These are phyloP conservation scores for Alternaria panax DNA, from an alignment of 2,329 filamentous ascomycete genomes.

Conservation along the genomic window DNA sequence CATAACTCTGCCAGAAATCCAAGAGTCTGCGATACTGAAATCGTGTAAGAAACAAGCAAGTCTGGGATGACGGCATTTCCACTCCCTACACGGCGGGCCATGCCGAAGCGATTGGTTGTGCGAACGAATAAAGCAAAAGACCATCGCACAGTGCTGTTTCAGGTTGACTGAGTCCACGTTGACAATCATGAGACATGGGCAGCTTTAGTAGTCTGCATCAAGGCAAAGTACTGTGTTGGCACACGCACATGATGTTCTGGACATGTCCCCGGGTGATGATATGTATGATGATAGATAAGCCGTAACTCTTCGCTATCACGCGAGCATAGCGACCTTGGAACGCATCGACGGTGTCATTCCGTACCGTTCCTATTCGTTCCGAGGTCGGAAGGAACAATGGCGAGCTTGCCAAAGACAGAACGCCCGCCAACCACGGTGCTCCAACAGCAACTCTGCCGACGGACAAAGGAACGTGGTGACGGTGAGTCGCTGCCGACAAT, in stretches of 20 bases:
- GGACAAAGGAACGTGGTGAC: conserved; percentile 8
- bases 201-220: not conserved
- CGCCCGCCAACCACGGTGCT: not conserved
- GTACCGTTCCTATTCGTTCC: conserved; percentile 22
- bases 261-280: not conserved
- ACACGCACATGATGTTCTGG: not conserved
- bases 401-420: not conserved
- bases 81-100: not conserved
- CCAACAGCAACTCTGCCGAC: conserved; percentile 11
- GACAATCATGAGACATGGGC: not conserved
- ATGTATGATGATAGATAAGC: not conserved
- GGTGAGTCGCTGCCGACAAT: conserved; percentile 5
- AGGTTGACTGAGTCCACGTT: not conserved
- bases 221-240: not conserved
- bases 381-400: conserved; percentile 25
- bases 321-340: conserved; percentile 1
- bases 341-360: conserved; percentile 4
- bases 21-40: not conserved
- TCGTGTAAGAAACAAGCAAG: not conserved
- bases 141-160: not conserved
- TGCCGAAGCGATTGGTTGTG: not conserved
- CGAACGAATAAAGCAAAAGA: not conserved
- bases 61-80: not conserved
- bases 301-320: conserved; percentile 13
- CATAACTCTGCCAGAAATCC: not conserved